Conservation (phyloP, 2,329 filamentous ascomycete genomes). For the Paraphaeosphaeria minitans region DNA sequence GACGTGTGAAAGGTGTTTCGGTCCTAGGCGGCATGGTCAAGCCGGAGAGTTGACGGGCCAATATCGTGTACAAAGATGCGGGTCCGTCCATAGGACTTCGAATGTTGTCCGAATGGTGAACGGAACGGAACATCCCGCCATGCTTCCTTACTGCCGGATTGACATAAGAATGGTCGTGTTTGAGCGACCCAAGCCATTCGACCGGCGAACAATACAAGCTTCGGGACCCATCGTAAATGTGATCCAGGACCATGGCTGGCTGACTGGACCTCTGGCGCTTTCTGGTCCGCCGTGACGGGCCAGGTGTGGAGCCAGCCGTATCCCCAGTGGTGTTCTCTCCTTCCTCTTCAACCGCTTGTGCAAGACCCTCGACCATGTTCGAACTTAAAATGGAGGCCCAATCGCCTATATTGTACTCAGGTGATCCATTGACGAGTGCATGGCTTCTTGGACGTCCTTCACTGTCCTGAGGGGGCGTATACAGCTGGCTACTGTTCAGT, state of each 20-base stretch:
- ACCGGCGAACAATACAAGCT: conserved; percentile 24
- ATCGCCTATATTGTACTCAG: neutral
- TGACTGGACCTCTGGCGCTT: conserved; percentile 30
- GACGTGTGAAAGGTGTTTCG: conserved; percentile 17
- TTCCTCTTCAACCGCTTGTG: neutral
- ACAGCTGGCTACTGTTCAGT: conserved; percentile 4
- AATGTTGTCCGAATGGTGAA: neutral
- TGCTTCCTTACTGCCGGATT: conserved; percentile 8
- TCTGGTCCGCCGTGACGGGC: conserved; percentile 18
- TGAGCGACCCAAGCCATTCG: neutral
- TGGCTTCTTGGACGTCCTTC: neutral
- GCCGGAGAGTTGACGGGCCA: conserved; percentile 32
- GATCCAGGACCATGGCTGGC: conserved; percentile 26
- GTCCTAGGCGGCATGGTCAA: conserved; percentile 12
- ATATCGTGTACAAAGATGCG: conserved; percentile 30
- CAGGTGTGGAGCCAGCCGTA: conserved; percentile 16
- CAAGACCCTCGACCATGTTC: neutral
- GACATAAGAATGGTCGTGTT: conserved; percentile 23
- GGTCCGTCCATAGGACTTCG: conserved; percentile 1
- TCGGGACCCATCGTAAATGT: conserved; percentile 23
- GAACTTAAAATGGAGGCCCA: neutral
- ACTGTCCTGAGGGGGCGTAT: neutral
- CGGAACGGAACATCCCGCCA: conserved; percentile 3
- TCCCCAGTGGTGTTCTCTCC: neutral
- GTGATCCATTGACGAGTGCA: neutral